Conservation (phyloP, 352 stramenopile species). For the Phytophthora cactorum region DNA sequence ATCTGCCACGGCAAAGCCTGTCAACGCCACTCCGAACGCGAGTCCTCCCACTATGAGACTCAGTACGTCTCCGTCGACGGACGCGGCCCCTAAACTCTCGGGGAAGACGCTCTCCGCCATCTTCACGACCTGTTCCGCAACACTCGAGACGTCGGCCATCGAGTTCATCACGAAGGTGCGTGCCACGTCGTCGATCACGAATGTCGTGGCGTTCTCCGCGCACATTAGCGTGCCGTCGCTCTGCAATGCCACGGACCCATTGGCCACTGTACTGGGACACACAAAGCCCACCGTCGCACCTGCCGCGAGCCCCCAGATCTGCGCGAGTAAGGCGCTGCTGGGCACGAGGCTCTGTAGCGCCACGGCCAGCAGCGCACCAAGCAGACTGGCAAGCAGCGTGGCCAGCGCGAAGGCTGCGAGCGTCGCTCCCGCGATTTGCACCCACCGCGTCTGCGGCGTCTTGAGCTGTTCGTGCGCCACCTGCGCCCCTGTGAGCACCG, state of each 20-base stretch:
- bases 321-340: constrained; percentile 26
- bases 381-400: constrained; percentile 50
- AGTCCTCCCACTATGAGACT: constrained; percentile 43
- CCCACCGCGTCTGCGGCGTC: constrained; percentile 12
- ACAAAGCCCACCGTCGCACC: constrained; percentile 28
- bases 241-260: constrained; percentile 42
- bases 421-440: constrained; percentile 19
- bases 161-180: constrained; percentile 29
- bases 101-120: constrained; percentile 45
- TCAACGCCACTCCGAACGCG: constrained; percentile 39
- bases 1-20: constrained; percentile 21
- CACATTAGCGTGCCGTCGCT: constrained; percentile 43
- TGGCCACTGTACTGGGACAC: constrained; percentile 27
- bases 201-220: constrained; percentile 48
- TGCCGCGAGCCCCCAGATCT: constrained; percentile 18
- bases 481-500: constrained; percentile 11
- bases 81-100: constrained; percentile 29
- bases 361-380: constrained; percentile 55
- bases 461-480: constrained; percentile 14
- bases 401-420: constrained; percentile 41
- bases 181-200: constrained; percentile 60
- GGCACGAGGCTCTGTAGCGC: constrained; percentile 46
- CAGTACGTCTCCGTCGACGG: constrained; percentile 45
- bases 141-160: constrained; percentile 16
- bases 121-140: constrained; percentile 37